phyloP scores from a whole-genome alignment of 257 asterid genomes.

The Lycium ferocissimum region DNA sequence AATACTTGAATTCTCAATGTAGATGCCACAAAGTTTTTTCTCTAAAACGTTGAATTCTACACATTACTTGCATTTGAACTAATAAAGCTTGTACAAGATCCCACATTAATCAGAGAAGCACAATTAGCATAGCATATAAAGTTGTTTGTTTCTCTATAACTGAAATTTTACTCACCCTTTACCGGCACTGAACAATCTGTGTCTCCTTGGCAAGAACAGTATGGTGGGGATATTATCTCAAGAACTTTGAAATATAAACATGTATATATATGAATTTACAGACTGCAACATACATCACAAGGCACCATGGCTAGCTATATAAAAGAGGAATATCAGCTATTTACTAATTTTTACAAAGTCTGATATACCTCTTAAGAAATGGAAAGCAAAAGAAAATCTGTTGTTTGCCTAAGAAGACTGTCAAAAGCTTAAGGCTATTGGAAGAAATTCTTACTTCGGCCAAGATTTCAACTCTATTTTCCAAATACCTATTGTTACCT shows the following conservation, averaged over 20 bases:
- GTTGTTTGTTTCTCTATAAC: neutral
- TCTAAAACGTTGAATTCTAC: neutral
- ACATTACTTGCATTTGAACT: neutral
- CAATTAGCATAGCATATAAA: neutral
- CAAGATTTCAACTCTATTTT: neutral
- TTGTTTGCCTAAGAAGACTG: conserved; percentile 1
- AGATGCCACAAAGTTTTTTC: too few species aligned
- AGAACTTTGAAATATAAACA: neutral
- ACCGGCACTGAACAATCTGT: neutral
- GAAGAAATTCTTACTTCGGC: conserved; percentile 9
- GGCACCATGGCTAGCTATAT: conserved; percentile 6
- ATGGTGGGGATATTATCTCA: neutral
- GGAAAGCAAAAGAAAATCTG: neutral
- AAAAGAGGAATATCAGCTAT: conserved; percentile 3
- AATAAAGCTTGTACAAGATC: neutral
- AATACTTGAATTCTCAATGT: too few species aligned
- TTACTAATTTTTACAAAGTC: neutral
- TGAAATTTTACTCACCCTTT: neutral
- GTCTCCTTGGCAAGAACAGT: neutral
- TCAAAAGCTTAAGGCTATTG: neutral
- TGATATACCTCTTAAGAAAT: neutral
- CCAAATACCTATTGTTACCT: conserved; percentile 45
- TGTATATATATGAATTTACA: conserved; percentile 18
- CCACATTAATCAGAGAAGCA: neutral
- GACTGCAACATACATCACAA: neutral